Evolutionary conservation across 2,329 filamentous ascomycete genomes (phyloP), one percentile per base, ranked within the genome.

Genomic region (Metarhizium rileyi): DNA sequence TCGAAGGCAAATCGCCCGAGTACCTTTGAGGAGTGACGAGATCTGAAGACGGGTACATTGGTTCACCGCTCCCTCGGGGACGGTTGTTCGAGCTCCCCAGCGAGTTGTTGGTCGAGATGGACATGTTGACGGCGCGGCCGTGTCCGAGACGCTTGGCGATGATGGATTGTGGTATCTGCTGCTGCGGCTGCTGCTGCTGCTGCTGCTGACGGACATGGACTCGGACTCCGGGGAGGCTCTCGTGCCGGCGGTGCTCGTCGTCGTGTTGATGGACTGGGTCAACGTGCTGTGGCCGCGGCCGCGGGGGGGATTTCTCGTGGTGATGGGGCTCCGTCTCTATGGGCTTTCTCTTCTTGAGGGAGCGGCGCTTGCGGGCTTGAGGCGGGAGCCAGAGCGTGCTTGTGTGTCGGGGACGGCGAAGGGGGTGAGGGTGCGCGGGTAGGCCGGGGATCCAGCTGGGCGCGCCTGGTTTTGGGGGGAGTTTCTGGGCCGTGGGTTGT

Each of bases 111-210:
- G 58, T 59, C 4, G 63, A 59, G n/a, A 68, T 60, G 41, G 68
- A 58, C 55, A 81, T 69, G 44, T 69, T 65, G 2, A 71, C 71
- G 0, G 75, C 76, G 49, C 70, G 71, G 47, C 74, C 70, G 25
- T 63, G 65, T 6, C 77, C 76, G 20, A 78, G 60, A 4, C 77
- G 69, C 58, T 80, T 80, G 22, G 74, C 70, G 8, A 79, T 69
- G 27, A 80, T 69, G 4, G 73, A 69, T 38, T 27, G 42, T 27
- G 47, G n/a, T 23, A 8, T 48, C 40, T 49, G 56, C 33, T 51
- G 53, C n/a, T 58, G 53, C 22, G 53, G 58, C 5, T 40, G 16
- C 22, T 42, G 38, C 38, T 23, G 22, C 16, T 20, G 8, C 18
- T 40, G 36, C 35, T 44, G 48, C 46, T 46, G 46, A 12, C 47